Evolutionary conservation across 495 filamentous ascomycete genomes (phyloP), one percentile per base, ranked within the genome.

Genomic region (Daldinia bambusicola): DNA sequence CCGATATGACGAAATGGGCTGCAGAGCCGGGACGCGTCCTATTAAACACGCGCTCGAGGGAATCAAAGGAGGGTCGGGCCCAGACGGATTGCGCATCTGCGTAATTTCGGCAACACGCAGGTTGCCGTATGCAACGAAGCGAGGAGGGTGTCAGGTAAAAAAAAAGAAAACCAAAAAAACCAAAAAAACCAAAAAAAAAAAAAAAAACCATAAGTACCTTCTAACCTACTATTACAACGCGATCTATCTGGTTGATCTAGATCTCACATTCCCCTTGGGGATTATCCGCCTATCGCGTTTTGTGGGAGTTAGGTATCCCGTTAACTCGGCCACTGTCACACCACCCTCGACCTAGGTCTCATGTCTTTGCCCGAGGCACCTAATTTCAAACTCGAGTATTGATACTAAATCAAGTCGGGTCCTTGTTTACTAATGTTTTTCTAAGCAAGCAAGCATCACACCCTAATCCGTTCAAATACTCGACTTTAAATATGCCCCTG

Each of bases 71-170:
- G 16, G 16, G 53, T 6, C 26, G 1, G 26, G 26, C 26, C 26
- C 34, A 36, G 22, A 4, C 10, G 12, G 8, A 18, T 13, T 2
- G 16, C 12, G 2, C 13, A 67, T 61, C 22, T 55, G 26, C 45
- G 41, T 22, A 38, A 61, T 61, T 55, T 61, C 57, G 64, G 64
- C 6, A 37, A 9, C 56, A 37, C 38, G 48, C 64, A 22, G 55
- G n/a, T 22, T 16, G 48, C 48, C 37, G 14, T 31, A 53, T 60
- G 56, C 56, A 30, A 26, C 22, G 4, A 59, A 36, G 26, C 36
- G n/a, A 26, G 40, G 16, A 18, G 14, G 18, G 6, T 10, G n/a
- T 9, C 26, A 26, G 26, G 26, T 26, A n/a, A n/a, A n/a, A n/a
- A n/a, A n/a, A n/a, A n/a, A n/a, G n/a, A n/a, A n/a, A n/a, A n/a